Evolutionary conservation across 2,329 filamentous ascomycete genomes (phyloP), one percentile per base, ranked within the genome.

Genomic region (Pestalotiopsis sp.): DNA sequence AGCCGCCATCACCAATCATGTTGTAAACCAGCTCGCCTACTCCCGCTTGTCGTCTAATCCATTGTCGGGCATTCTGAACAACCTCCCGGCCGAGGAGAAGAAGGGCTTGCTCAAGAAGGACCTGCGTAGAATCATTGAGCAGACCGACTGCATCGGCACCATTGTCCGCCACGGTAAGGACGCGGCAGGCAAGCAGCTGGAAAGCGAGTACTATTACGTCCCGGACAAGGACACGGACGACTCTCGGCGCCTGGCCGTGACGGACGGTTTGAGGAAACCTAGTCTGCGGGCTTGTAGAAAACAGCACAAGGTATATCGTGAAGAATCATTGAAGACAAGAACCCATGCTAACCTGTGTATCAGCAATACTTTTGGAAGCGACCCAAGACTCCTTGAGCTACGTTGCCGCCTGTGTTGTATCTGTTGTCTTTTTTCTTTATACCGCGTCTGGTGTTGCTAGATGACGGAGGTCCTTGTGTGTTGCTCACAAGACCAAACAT

Each of bases 131-230:
- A 86, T 97, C 68, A 88, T 98, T 58, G 92, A 94, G 77, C 83
- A 85, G 27, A 92, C 93, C 5, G 80, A 87, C 9, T 97, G 94
- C 77, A 90, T 98, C 71, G 96, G 96, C 61, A 92, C 96, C 79
- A 97, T 99, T 75, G 86, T 88, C 65, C 91, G 96, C 52, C 91
- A 95, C 79, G 96, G 96, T 77, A 99, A 98, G 80, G 96, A 99
- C 78, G 96, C 96, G 4, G 95, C 96, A 0, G 96, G 96, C 73
- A 96, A 98, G 83, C 84, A 91, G 6, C 87, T 99, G 1, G 95
- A 99, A 85, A 97, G 93, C 84, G 95, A 99, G 80, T 98, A 97
- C 80, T 98, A 98, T 82, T 99, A 99, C 77, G 86, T 98, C 7
- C 93, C 95, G 0, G 95, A 98, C 79, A 87, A 90, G 76, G 96